A percentile compares a stretch with the other conserved stretches of the same genome.
These are phyloP conservation scores for Suillus alpinus DNA, from an alignment of 768 basidiomycete species.

Conservation along the genomic window DNA sequence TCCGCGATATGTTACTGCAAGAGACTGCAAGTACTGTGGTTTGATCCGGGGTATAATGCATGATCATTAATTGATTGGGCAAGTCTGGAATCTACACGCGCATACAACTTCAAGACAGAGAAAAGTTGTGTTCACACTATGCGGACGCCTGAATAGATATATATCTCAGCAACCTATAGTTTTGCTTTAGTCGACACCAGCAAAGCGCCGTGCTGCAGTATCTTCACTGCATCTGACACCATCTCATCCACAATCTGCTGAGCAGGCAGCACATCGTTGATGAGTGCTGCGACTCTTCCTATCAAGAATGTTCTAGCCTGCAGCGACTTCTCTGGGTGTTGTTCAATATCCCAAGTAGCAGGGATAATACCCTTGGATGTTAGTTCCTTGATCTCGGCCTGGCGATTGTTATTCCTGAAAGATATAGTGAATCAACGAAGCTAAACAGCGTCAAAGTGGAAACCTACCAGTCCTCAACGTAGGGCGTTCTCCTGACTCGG, in stretches of 20 bases:
- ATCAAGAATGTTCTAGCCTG: slow-evolving; percentile 74
- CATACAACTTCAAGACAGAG: background rate
- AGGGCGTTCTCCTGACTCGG: slow-evolving; percentile 80
- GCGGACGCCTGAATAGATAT: background rate
- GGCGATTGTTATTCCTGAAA: slow-evolving; percentile 70
- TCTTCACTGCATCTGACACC: slow-evolving; percentile 56
- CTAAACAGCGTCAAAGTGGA: background rate
- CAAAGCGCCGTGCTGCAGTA: slow-evolving; percentile 40
- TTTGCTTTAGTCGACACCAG: slow-evolving; percentile 45
- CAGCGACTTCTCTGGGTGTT: slow-evolving; percentile 78
- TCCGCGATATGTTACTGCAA: no score
- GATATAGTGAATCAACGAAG: background rate
- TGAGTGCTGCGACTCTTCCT: slow-evolving; percentile 75
- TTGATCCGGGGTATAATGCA: background rate
- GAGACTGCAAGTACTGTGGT: no score
- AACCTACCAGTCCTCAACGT: slow-evolving; percentile 77
- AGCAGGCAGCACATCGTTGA: slow-evolving; percentile 77
- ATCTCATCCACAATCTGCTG: slow-evolving; percentile 81
- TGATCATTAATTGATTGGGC: background rate
- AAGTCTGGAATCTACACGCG: background rate
- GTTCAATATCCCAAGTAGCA: slow-evolving; percentile 62
- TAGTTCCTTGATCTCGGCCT: slow-evolving; percentile 78
- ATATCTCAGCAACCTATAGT: slow-evolving; percentile 33
- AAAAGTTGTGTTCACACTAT: background rate
- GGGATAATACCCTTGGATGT: slow-evolving; percentile 85